Percentiles rank a stretch among this genome's conserved stretches.
These are phyloP conservation scores for Hanseniaspora uvarum DNA, from an alignment of 1,139 yeast species.

Conservation along the genomic window DNA sequence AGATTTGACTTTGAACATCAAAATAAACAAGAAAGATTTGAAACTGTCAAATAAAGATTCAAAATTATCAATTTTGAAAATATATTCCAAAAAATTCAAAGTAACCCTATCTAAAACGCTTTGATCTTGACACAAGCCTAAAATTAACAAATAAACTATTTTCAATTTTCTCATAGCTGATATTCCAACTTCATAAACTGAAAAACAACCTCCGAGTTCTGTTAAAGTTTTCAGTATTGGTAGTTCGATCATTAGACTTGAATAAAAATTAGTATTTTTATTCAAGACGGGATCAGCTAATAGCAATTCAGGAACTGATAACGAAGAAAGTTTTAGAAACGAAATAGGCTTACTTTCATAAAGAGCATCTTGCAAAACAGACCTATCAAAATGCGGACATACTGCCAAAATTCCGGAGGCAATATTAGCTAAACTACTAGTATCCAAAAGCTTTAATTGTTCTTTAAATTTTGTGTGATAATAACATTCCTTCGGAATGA, in stretches of 20 bases:
- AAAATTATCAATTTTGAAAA: neutral
- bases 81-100: neutral
- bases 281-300: neutral
- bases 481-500: neutral
- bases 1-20: neutral
- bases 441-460: neutral
- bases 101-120: neutral
- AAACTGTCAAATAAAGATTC: neutral
- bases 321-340: neutral
- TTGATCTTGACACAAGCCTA: neutral
- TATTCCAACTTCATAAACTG: neutral
- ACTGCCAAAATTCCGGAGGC: neutral
- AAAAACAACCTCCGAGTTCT: neutral
- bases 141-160: constrained; percentile 2
- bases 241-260: constrained; percentile 1
- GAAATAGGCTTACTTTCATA: neutral
- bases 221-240: neutral
- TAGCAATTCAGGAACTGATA: neutral
- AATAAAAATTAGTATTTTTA: neutral
- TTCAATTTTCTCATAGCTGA: constrained; percentile 8
- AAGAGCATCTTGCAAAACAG: neutral
- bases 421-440: neutral
- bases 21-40: neutral
- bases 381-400: neutral
- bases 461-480: neutral